Percentiles rank a stretch among this genome's conserved stretches.
Evolutionary conservation across 805 yeast genomes (phyloP).

Genomic region (Zygosaccharomyces pseudorouxii): DNA sequence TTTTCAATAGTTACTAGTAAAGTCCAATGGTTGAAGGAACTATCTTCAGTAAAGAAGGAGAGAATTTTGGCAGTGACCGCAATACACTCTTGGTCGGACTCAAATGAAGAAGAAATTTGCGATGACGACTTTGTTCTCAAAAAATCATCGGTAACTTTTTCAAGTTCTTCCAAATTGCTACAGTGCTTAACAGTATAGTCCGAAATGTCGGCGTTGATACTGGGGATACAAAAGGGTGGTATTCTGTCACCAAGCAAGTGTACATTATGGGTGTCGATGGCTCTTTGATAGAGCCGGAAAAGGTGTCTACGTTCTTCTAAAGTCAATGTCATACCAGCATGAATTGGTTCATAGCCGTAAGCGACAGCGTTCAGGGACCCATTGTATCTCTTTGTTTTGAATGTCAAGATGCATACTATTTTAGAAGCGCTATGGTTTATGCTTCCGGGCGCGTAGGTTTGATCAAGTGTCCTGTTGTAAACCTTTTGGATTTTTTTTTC

Average conservation of each 20-base stretch:
- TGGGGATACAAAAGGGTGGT: neutral
- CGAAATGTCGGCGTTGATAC: conserved; percentile 2
- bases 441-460: conserved; percentile 16
- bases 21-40: neutral
- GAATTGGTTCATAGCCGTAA: conserved; percentile 19
- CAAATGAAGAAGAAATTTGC: neutral
- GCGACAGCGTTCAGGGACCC: conserved; percentile 24
- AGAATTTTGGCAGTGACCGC: neutral
- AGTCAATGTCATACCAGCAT: conserved; percentile 4
- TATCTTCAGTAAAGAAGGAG: neutral
- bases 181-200: conserved; percentile 1
- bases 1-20: conserved; percentile 15
- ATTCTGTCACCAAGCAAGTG: neutral
- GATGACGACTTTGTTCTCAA: neutral
- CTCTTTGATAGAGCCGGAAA: neutral
- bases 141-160: neutral
- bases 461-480: conserved; percentile 6
- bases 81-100: neutral
- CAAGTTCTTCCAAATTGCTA: neutral
- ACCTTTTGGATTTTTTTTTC: conserved; percentile 8
- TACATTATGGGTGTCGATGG: neutral
- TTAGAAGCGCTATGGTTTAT: conserved; percentile 19
- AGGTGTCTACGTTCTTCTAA: conserved; percentile 1
- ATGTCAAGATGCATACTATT: conserved; percentile 23
- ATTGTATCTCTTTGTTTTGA: conserved; percentile 19